phyloP scores from a whole-genome alignment of 805 yeast species.

The Ogataea kodamae region DNA sequence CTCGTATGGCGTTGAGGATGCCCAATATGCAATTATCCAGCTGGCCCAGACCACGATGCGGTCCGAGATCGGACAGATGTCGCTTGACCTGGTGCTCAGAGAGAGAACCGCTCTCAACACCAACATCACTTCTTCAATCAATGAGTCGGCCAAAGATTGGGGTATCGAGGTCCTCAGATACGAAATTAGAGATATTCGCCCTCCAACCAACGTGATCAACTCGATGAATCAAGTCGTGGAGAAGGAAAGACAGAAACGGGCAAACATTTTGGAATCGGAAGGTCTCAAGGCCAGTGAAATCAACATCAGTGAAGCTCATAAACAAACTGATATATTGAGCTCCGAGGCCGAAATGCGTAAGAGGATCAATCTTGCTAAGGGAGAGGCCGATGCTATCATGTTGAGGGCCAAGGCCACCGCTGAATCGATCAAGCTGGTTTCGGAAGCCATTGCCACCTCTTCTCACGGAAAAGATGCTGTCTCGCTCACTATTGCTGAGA shows the following conservation, averaged over 20 bases:
- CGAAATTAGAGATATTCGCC: slow-evolving; percentile 85
- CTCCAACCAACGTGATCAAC: slow-evolving; percentile 78
- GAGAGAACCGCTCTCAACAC: slow-evolving; percentile 71
- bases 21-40: slow-evolving; percentile 79
- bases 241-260: slow-evolving; percentile 83
- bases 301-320: slow-evolving; percentile 81
- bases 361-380: slow-evolving; percentile 63
- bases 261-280: slow-evolving; percentile 83
- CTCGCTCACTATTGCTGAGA: slow-evolving; percentile 75
- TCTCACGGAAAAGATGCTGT: slow-evolving; percentile 77
- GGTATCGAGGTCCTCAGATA: slow-evolving; percentile 80
- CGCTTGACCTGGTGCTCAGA: slow-evolving; percentile 71
- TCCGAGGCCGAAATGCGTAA: slow-evolving; percentile 68
- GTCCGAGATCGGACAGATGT: slow-evolving; percentile 79
- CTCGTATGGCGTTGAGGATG: slow-evolving; percentile 83
- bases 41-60: slow-evolving; percentile 91
- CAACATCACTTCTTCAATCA: slow-evolving; percentile 73
- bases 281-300: slow-evolving; percentile 77
- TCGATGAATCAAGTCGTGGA: slow-evolving; percentile 91
- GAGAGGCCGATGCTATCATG: slow-evolving; percentile 68
- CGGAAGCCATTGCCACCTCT: slow-evolving; percentile 62
- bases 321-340: slow-evolving; percentile 64
- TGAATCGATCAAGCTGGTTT: slow-evolving; percentile 59
- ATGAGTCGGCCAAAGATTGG: slow-evolving; percentile 84
- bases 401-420: slow-evolving; percentile 72